Evolutionary conservation across 2,329 filamentous ascomycete genomes (phyloP).

Genomic region (Dactylellina haptotyla): DNA sequence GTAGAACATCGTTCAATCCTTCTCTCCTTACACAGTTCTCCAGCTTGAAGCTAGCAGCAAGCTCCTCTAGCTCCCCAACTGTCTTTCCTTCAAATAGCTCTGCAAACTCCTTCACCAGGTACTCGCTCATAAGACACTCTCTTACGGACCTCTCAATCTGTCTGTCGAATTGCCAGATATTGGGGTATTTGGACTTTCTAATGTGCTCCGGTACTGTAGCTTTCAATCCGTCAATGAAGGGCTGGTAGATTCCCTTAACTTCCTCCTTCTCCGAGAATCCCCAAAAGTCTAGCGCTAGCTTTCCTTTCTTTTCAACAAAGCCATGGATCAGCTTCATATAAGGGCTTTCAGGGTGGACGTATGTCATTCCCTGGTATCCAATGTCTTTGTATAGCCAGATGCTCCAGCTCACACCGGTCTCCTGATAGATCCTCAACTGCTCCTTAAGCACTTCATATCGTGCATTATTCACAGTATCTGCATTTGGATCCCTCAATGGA

Average conservation of each 20-base stretch:
- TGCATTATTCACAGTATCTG: slow-evolving; percentile 61
- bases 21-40: slow-evolving; percentile 67
- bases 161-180: slow-evolving; percentile 57
- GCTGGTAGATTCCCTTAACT: slow-evolving; percentile 59
- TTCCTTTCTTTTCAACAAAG: slow-evolving; percentile 69
- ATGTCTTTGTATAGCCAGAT: slow-evolving; percentile 72
- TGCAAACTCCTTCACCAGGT: slow-evolving; percentile 68
- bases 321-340: slow-evolving; percentile 63
- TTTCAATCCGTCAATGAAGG: slow-evolving; percentile 57
- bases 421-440: slow-evolving; percentile 62
- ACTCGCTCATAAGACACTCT: slow-evolving; percentile 66
- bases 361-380: slow-evolving; percentile 67
- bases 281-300: slow-evolving; percentile 68
- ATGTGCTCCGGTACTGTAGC: slow-evolving; percentile 56
- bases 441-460: slow-evolving; percentile 63
- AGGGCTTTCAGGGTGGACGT: slow-evolving; percentile 53
- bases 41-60: slow-evolving; percentile 66
- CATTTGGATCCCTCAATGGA: slow-evolving; percentile 59
- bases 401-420: slow-evolving; percentile 66
- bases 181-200: slow-evolving; percentile 56
- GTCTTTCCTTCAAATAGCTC: slow-evolving; percentile 67
- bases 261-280: slow-evolving; percentile 61
- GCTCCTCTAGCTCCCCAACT: slow-evolving; percentile 66
- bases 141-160: slow-evolving; percentile 62
- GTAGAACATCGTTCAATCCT: slow-evolving; percentile 63